Evolutionary conservation across 768 basidiomycete genomes (phyloP).

Genomic region (Antrodiella citrinella): DNA sequence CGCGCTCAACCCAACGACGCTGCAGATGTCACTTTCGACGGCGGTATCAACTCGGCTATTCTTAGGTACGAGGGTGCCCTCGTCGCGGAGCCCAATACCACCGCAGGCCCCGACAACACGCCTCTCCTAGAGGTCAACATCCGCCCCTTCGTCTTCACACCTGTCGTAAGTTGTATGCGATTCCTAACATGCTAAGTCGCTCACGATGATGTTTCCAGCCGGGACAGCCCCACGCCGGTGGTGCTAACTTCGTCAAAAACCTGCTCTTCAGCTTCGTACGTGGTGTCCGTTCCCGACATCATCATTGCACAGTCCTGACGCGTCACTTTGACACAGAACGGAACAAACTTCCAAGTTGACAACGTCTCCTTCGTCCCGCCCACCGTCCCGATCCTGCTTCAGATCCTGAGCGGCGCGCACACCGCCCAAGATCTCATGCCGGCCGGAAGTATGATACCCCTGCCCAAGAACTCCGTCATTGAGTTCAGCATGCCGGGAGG

Average conservation of each 20-base stretch:
- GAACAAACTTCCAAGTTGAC: constrained; percentile 28
- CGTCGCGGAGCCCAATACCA: constrained; percentile 32
- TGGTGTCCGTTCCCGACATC: constrained; percentile 2
- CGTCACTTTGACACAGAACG: constrained; percentile 9
- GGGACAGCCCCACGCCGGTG: constrained; percentile 12
- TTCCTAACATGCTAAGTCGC: too few relatives aligned
- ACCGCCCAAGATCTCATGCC: constrained; percentile 31
- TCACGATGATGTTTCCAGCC: constrained; percentile 2
- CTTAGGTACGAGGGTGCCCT: constrained; percentile 41
- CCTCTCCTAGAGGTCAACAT: constrained; percentile 26
- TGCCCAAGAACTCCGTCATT: constrained; percentile 39
- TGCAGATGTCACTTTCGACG: too few relatives aligned
- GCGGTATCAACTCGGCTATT: too few relatives aligned
- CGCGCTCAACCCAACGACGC: not conserved
- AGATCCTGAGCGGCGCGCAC: constrained; percentile 36
- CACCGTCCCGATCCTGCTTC: too few relatives aligned
- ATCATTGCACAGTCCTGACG: not conserved
- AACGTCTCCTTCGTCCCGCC: constrained; percentile 25
- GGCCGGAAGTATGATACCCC: constrained; percentile 33
- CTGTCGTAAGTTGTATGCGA: constrained; percentile 10
- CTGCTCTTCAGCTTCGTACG: constrained; percentile 14
- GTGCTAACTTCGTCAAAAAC: constrained; percentile 13
- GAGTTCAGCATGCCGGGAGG: constrained; percentile 39
- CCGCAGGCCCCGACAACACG: not conserved
- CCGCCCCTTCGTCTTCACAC: constrained; percentile 22